Conservation (phyloP, 2,329 filamentous ascomycete species). For the Cadophora malorum region DNA sequence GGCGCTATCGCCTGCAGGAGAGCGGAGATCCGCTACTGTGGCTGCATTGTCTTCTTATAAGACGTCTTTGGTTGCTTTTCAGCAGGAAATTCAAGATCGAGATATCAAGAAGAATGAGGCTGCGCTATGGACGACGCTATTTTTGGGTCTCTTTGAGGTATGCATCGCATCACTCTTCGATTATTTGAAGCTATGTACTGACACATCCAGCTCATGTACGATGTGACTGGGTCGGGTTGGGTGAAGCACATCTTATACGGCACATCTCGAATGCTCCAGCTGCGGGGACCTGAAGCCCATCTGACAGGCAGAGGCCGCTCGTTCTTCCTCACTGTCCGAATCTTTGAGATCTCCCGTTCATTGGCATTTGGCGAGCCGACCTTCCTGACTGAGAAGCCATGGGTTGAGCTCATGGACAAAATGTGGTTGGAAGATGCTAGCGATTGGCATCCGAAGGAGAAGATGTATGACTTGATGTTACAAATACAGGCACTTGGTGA, state of each 20-base stretch:
- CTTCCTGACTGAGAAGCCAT: slow-evolving; percentile 29
- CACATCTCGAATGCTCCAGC: slow-evolving; percentile 37
- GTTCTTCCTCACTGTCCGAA: slow-evolving; percentile 37
- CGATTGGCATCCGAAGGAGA: slow-evolving; percentile 38
- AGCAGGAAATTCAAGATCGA: slow-evolving; percentile 21
- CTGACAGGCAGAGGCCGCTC: slow-evolving; percentile 28
- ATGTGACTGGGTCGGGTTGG: slow-evolving; percentile 36
- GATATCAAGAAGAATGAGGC: slow-evolving; percentile 26
- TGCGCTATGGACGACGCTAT: slow-evolving; percentile 37
- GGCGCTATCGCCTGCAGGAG: not conserved
- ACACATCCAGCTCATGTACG: slow-evolving; percentile 34
- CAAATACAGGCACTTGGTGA: slow-evolving; percentile 26
- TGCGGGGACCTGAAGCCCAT: slow-evolving; percentile 32
- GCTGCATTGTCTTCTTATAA: slow-evolving; percentile 33
- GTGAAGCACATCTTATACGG: slow-evolving; percentile 39
- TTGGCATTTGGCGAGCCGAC: slow-evolving; percentile 34
- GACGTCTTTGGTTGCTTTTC: slow-evolving; percentile 27
- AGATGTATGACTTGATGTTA: slow-evolving; percentile 36
- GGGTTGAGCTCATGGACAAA: slow-evolving; percentile 27
- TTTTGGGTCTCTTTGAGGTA: slow-evolving; percentile 39
- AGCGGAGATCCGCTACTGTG: slow-evolving; percentile 19
- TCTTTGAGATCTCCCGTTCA: slow-evolving; percentile 38
- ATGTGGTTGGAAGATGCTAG: slow-evolving; percentile 24
- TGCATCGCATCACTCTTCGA: not conserved
- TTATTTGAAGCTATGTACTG: not conserved